These are phyloP conservation scores for Populus ilicifolia DNA, from an alignment of 345 rosid genomes.

Conservation along the genomic window DNA sequence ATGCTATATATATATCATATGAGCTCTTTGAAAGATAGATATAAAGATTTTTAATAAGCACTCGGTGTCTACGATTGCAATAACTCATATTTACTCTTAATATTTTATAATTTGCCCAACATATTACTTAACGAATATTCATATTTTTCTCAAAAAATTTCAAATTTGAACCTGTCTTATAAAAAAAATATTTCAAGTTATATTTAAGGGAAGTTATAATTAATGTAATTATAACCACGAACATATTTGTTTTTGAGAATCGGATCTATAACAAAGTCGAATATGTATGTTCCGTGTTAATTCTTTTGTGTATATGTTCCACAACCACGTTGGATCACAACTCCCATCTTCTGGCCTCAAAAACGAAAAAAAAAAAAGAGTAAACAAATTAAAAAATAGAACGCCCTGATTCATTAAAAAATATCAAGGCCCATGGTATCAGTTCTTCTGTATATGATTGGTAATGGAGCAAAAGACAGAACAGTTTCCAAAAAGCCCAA, in stretches of 20 bases:
- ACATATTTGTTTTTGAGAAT: not conserved
- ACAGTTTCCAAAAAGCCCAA: constrained; percentile 13
- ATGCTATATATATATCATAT: too few species aligned
- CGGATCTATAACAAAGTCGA: not conserved
- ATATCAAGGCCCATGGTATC: constrained; percentile 26
- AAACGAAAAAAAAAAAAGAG: not conserved
- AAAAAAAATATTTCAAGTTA: not conserved
- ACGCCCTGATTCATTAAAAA: constrained; percentile 17
- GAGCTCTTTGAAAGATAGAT: too few species aligned
- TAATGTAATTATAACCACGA: not conserved
- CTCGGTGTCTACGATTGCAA: too few species aligned
- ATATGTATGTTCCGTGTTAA: not conserved
- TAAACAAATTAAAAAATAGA: not conserved
- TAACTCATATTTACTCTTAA: too few species aligned
- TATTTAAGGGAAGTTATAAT: not conserved
- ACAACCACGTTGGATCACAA: not conserved
- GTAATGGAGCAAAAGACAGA: constrained; percentile 14
- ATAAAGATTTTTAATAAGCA: too few species aligned
- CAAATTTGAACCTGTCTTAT: too few species aligned
- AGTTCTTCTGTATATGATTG: constrained; percentile 17
- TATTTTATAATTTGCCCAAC: not conserved
- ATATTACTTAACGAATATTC: not conserved
- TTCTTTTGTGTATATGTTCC: not conserved
- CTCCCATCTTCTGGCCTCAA: constrained; percentile 9
- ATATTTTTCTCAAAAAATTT: not conserved